These are phyloP conservation scores for Tuber indicum DNA, from an alignment of 495 filamentous ascomycete genomes.

Conservation along the genomic window DNA sequence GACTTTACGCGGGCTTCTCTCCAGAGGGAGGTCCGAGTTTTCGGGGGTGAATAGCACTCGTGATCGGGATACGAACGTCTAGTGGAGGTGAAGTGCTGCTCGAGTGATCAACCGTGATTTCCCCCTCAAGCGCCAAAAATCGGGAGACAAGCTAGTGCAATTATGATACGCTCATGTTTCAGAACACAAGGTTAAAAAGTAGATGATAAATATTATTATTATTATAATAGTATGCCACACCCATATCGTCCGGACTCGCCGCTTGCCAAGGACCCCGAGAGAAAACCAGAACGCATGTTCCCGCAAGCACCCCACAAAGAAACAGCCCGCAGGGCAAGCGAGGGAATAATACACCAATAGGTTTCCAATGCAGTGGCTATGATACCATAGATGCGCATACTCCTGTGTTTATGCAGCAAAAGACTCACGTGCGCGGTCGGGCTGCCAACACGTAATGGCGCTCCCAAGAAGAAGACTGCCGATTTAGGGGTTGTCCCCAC, in stretches of 20 bases:
- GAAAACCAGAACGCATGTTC: neutral
- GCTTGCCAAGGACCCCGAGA: too few relatives aligned
- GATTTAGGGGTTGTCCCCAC: neutral
- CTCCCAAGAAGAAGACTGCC: neutral
- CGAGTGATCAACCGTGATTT: neutral
- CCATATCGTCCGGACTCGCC: too few relatives aligned
- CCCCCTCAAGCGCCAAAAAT: neutral
- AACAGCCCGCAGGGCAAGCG: neutral
- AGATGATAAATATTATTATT: too few relatives aligned
- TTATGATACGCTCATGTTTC: neutral
- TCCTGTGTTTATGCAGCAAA: neutral
- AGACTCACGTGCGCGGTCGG: too few relatives aligned
- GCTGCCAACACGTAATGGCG: neutral
- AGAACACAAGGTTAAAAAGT: neutral
- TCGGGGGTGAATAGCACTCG: neutral
- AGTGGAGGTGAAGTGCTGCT: neutral
- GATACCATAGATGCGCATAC: neutral
- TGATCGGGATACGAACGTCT: neutral
- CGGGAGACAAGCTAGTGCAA: neutral
- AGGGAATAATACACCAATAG: neutral
- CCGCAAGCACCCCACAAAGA: neutral
- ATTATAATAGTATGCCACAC: too few relatives aligned
- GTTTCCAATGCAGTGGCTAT: neutral
- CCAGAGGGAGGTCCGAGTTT: neutral
- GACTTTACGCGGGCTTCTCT: neutral